Evolutionary conservation across 345 rosid genomes (phyloP).

Genomic region (Carallia brachiata): DNA sequence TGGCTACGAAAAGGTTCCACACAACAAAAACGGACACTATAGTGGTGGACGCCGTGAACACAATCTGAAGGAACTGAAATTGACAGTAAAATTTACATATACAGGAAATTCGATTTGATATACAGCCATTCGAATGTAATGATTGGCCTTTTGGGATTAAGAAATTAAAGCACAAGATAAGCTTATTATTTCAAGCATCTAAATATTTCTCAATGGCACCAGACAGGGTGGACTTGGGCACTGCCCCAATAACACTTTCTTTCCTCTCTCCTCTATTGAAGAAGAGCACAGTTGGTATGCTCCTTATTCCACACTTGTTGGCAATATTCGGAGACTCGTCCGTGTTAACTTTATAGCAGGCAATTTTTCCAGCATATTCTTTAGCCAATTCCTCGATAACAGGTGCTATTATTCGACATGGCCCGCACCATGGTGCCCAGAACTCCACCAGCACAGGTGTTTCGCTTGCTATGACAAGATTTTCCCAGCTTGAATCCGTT

Average conservation of each 20-base stretch:
- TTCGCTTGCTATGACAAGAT: conserved; percentile 32
- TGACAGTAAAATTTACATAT: conserved; percentile 4
- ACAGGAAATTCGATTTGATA: not conserved
- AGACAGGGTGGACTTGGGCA: conserved; percentile 61
- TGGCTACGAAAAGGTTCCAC: too few species aligned
- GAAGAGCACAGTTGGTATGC: conserved; percentile 73
- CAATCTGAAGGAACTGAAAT: not conserved
- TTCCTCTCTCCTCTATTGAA: conserved; percentile 70
- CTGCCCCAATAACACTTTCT: conserved; percentile 75
- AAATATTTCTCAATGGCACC: conserved; percentile 56
- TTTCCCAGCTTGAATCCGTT: conserved; percentile 57
- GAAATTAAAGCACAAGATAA: not conserved
- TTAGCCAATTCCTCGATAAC: conserved; percentile 59
- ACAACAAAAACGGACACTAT: too few species aligned
- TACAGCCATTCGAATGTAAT: too few species aligned
- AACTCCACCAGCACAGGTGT: conserved; percentile 70
- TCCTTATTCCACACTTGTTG: conserved; percentile 56
- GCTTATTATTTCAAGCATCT: conserved; percentile 25
- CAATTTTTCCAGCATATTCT: conserved; percentile 57
- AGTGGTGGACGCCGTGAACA: too few species aligned
- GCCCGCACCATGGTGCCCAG: conserved; percentile 90
- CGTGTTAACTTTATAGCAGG: conserved; percentile 65
- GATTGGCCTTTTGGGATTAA: not conserved
- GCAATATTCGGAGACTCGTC: conserved; percentile 68
- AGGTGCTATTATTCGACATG: conserved; percentile 71